Evolutionary conservation across 2,329 filamentous ascomycete species (phyloP).

Genomic region (Cladorrhinum sp.): DNA sequence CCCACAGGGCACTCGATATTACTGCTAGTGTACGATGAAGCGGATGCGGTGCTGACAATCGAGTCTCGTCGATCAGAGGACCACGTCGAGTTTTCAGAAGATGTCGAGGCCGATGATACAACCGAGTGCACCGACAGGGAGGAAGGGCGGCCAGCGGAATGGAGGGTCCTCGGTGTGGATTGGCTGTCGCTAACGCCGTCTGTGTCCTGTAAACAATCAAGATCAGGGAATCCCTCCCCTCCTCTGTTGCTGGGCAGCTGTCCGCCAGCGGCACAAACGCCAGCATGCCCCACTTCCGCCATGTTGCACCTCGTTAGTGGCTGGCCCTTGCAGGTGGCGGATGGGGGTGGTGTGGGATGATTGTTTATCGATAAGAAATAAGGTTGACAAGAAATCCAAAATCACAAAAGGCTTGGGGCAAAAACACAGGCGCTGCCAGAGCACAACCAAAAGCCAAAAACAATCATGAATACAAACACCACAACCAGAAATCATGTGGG

Average conservation of each 20-base stretch:
- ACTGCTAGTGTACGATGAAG: conserved; percentile 23
- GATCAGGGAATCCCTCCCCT: conserved; percentile 15
- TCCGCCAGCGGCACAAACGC: conserved; percentile 4
- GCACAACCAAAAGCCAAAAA: neutral
- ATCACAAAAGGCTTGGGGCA: neutral
- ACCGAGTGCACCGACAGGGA: conserved; percentile 31
- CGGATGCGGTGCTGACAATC: conserved; percentile 30
- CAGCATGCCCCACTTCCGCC: conserved; percentile 1
- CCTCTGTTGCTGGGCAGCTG: conserved; percentile 10
- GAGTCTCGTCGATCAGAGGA: conserved; percentile 31
- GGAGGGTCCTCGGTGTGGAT: neutral
- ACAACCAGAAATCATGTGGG: neutral
- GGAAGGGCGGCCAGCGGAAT: conserved; percentile 22
- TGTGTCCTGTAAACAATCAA: conserved; percentile 24
- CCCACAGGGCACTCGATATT: neutral
- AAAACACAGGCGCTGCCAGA: neutral
- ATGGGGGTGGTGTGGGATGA: neutral
- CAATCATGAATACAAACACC: neutral
- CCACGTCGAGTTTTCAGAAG: conserved; percentile 29
- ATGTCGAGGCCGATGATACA: conserved; percentile 30
- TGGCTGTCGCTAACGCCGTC: conserved; percentile 6
- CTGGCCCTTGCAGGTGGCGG: neutral
- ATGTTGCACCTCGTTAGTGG: conserved; percentile 3
- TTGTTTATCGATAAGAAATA: conserved; percentile 6
- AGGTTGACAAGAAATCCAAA: neutral